Conservation (phyloP, 192 early-diverging fungal genomes). For the Linnemannia zychae region DNA sequence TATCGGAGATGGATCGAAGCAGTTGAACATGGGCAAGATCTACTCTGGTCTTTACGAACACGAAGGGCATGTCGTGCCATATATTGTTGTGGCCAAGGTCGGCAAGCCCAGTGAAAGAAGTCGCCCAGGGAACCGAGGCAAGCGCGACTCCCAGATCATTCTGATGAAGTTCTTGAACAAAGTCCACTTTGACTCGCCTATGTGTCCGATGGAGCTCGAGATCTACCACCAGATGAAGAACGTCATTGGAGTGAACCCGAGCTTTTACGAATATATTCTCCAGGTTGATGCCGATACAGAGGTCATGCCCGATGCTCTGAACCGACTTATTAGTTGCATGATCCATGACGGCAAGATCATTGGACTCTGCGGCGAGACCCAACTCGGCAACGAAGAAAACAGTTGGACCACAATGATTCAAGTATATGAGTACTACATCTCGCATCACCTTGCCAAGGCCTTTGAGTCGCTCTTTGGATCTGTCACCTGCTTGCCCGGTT, state of each 20-base stretch:
- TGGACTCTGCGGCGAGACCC: slow-evolving; percentile 95
- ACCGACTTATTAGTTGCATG: slow-evolving; percentile 88
- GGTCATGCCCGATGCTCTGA: slow-evolving; percentile 88
- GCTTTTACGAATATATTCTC: slow-evolving; percentile 82
- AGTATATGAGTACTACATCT: slow-evolving; percentile 94
- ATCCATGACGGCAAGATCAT: slow-evolving; percentile 84
- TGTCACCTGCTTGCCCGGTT: slow-evolving; percentile 87
- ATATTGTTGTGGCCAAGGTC: slow-evolving; percentile 94
- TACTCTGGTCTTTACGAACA: slow-evolving; percentile 96
- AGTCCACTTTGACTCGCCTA: slow-evolving; percentile 91
- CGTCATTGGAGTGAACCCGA: slow-evolving; percentile 91
- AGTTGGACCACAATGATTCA: slow-evolving; percentile 98
- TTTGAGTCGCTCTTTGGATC: slow-evolving; percentile 87
- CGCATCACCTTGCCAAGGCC: slow-evolving; percentile 93
- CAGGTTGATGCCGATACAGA: slow-evolving; percentile 89
- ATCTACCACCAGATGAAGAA: slow-evolving; percentile 98
- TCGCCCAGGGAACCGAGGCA: slow-evolving; percentile 96
- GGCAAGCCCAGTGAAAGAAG: slow-evolving; percentile 88
- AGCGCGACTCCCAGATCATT: slow-evolving; percentile 97
- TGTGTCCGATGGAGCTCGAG: slow-evolving; percentile 96
- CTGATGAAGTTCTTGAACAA: slow-evolving; percentile 94
- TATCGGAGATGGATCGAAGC: slow-evolving; percentile 90
- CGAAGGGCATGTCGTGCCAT: slow-evolving; percentile 91
- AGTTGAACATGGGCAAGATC: slow-evolving; percentile 95
- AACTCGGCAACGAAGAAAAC: slow-evolving; percentile 89